Evolutionary conservation across 306 rosid species (phyloP), one percentile per base, ranked within the genome.

Genomic region (Cucurbita maxima): DNA sequence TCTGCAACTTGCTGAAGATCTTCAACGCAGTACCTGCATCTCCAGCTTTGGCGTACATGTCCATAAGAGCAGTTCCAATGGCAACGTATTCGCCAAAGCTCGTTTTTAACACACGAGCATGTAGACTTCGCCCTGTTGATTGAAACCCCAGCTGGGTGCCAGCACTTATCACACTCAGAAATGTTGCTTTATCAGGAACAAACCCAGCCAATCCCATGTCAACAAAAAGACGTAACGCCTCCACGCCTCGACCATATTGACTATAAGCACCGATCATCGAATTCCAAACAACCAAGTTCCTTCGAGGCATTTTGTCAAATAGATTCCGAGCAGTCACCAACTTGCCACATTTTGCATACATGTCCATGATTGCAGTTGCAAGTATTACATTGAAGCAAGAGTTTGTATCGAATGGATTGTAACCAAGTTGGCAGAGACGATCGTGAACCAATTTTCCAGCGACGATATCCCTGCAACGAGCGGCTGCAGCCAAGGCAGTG

Each of bases 291-390:
- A 88, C 95, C 80, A 75, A 55, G 73, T 85, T 86, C 76, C 85
- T 86, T 4, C 69, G 40, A 58, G 89, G 85, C 92, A 92, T 92
- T 79, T 79, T 85, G 51, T 86, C 51, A 71, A 92, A 92, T 77
- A 85, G 54, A 6, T 84, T 78, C 67, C 84, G 75, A 57, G 97
- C 92, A 37, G 79, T 85, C 52, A 47, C 79, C 80, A 89, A 83
- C 77, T 79, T 74, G 48, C 97, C 96, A 73, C 90, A 88, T 82
- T 89, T 92, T 3, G 86, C 92, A 66, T 92, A 85, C 97, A 92
- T 85, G 57, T 89, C 96, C 19, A 85, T 45, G 38, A 89, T 72
- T 10, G 97, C 87, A 71, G 87, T 83, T 12, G 89, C 95, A 60
- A 92, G 95, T 67, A 92, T 82, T 40, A 85, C 54, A 76, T 92